Conservation (phyloP, 23 red algal genomes). For the Gracilaria vermiculophylla region DNA sequence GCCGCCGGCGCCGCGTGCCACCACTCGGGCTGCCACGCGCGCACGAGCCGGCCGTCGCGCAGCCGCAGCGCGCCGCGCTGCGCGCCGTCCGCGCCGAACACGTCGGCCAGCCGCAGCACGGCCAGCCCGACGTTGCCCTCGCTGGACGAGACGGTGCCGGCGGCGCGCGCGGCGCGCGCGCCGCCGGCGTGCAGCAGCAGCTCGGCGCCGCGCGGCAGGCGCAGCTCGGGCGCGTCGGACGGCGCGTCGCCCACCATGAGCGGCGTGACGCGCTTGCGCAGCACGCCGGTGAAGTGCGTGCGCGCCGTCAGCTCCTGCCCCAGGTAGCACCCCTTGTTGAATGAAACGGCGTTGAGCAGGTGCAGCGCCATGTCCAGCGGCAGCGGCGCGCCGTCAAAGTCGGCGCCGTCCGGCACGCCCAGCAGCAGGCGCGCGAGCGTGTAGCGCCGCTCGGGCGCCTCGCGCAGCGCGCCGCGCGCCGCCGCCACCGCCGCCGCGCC, state of each 20-base stretch:
- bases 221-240: neutral
- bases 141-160: slow-evolving; percentile 8
- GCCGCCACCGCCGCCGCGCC: neutral
- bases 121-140: slow-evolving; percentile 39
- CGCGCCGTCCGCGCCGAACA: neutral
- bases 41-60: slow-evolving; percentile 18
- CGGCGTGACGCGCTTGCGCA: slow-evolving; percentile 75
- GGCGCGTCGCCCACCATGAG: neutral
- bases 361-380: slow-evolving; percentile 86
- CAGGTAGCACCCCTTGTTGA: slow-evolving; percentile 96
- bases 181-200: neutral
- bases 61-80: neutral
- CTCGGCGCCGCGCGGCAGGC: neutral
- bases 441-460: slow-evolving; percentile 16
- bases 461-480: no score
- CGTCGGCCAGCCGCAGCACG: slow-evolving; percentile 19
- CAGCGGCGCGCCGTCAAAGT: slow-evolving; percentile 34
- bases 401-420: slow-evolving; percentile 78
- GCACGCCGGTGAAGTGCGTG: slow-evolving; percentile 82
- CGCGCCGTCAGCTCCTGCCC: slow-evolving; percentile 95
- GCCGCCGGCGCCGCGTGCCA: neutral
- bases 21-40: slow-evolving; percentile 12
- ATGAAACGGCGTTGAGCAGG: slow-evolving; percentile 69
- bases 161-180: neutral
- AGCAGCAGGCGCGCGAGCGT: slow-evolving; percentile 42